Evolutionary conservation across 2,329 filamentous ascomycete species (phyloP).

Genomic region (Salinomyces thailandicus): DNA sequence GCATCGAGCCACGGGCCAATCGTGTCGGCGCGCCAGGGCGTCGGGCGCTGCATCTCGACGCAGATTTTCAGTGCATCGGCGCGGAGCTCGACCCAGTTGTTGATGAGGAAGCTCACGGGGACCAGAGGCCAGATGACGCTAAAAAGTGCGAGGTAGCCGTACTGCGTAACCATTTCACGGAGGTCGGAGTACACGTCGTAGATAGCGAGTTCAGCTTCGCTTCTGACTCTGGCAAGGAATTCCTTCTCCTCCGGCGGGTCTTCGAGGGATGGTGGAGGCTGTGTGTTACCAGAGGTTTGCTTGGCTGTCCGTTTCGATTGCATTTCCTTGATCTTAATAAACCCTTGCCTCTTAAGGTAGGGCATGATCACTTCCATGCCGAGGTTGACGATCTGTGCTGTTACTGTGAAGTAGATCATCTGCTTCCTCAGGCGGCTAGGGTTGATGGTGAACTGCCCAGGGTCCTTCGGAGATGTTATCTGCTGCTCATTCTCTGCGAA

Average conservation of each 20-base stretch:
- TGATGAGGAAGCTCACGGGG: conserved; percentile 75
- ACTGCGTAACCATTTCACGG: conserved; percentile 78
- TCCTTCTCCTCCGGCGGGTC: conserved; percentile 67
- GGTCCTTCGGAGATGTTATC: conserved; percentile 38
- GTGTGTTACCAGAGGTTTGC: conserved; percentile 40
- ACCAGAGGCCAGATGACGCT: conserved; percentile 94
- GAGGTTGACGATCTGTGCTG: conserved; percentile 82
- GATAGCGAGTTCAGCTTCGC: conserved; percentile 67
- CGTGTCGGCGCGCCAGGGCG: conserved; percentile 80
- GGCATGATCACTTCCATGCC: conserved; percentile 76
- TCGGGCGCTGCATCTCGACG: conserved; percentile 75
- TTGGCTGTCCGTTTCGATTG: conserved; percentile 50
- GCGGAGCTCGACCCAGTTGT: conserved; percentile 92
- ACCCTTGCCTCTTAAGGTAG: conserved; percentile 67
- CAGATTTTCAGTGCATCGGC: conserved; percentile 93
- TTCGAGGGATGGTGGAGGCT: conserved; percentile 35
- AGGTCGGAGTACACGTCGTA: conserved; percentile 91
- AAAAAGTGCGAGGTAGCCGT: conserved; percentile 82
- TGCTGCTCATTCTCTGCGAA: conserved; percentile 68
- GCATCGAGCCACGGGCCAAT: conserved; percentile 89
- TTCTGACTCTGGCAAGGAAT: conserved; percentile 71
- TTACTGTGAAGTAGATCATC: conserved; percentile 92
- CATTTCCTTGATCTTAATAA: conserved; percentile 68
- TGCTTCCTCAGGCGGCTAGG: conserved; percentile 74
- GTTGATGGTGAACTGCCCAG: conserved; percentile 66